Evolutionary conservation across 768 basidiomycete genomes (phyloP).

Genomic region (Suillus decipiens): DNA sequence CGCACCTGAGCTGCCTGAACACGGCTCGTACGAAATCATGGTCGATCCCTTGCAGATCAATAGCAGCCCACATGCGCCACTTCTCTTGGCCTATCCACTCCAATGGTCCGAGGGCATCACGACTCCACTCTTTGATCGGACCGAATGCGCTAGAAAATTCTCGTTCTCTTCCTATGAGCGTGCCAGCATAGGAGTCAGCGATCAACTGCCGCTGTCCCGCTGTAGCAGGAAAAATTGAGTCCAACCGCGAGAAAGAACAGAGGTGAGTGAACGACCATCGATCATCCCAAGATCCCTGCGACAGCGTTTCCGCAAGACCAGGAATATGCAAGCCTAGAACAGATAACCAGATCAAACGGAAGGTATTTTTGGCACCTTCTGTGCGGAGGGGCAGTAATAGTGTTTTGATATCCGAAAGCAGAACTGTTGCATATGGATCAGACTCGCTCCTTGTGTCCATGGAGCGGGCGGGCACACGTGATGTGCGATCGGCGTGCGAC

Average conservation of each 20-base stretch:
- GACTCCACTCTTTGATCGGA: constrained; percentile 67
- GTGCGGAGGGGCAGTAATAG: constrained; percentile 52
- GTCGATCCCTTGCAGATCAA: constrained; percentile 55
- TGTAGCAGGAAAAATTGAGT: constrained; percentile 52
- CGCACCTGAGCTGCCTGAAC: constrained; percentile 57
- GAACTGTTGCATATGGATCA: constrained; percentile 73
- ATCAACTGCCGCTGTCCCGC: constrained; percentile 35
- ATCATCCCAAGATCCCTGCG: constrained; percentile 58
- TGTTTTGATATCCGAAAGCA: constrained; percentile 72
- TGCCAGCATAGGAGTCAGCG: constrained; percentile 66
- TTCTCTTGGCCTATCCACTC: constrained; percentile 42
- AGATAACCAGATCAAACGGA: constrained; percentile 72
- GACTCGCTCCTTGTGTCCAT: constrained; percentile 46
- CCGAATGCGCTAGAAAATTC: constrained; percentile 64
- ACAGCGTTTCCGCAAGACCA: constrained; percentile 52
- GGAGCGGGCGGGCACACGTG: constrained; percentile 55
- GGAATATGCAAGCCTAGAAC: constrained; percentile 73
- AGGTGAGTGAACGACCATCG: constrained; percentile 61
- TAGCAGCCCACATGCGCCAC: constrained; percentile 45
- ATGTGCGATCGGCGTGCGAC: constrained; percentile 43
- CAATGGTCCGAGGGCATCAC: constrained; percentile 53
- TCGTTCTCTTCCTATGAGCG: constrained; percentile 64
- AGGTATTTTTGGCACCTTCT: constrained; percentile 47
- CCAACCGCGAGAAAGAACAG: constrained; percentile 44
- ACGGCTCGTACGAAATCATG: constrained; percentile 52